Evolutionary conservation across 768 basidiomycete genomes (phyloP), one percentile per base, ranked within the genome.

Genomic region (Lentinula boryana): DNA sequence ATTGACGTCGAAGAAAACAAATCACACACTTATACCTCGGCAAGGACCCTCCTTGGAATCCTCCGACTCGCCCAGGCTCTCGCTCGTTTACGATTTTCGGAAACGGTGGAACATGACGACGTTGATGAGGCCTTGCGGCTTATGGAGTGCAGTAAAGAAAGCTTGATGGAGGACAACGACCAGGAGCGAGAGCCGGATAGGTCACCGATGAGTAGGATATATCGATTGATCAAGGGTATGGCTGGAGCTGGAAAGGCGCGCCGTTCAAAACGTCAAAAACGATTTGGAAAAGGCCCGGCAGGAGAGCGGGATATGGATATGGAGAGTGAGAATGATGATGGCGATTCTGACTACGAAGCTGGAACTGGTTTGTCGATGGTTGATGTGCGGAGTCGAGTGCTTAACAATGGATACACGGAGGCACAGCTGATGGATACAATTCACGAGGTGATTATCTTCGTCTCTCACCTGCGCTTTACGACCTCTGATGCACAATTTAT

Each of bases 101-200:
- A 89, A 67, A 76, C 76, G 2, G 97, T 98, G 43, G 86, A 86
- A 53, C 85, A 87, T 60, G 80, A 83, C 41, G 97, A 99, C 69
- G 95, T 99, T 12, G 95, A 98, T 68, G 97, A 98, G 74, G 97
- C 97, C 2, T 78, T 99, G 63, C 87, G 97, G 41, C 77, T 99
- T 63, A 98, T 99, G 95, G 93, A 95, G 62, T 93, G 91, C 66
- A 93, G 91, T 75, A 99, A 98, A 73, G 90, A 92, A 68, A 93
- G 88, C 68, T 76, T 99, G 66, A 80, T 86, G 58, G 92, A 95
- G 49, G 92, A 93, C 10, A 83, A 85, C 18, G 88, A 89, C 46
- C 80, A 80, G 48, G 88, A 85, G 36, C 75, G 76, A 32, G 88
- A 89, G 36, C 78, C 79, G 4, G 96, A 99, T 69, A 83, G 84